These are phyloP conservation scores for Globisporangium radiosum DNA, from an alignment of 352 stramenopile species.

Conservation along the genomic window DNA sequence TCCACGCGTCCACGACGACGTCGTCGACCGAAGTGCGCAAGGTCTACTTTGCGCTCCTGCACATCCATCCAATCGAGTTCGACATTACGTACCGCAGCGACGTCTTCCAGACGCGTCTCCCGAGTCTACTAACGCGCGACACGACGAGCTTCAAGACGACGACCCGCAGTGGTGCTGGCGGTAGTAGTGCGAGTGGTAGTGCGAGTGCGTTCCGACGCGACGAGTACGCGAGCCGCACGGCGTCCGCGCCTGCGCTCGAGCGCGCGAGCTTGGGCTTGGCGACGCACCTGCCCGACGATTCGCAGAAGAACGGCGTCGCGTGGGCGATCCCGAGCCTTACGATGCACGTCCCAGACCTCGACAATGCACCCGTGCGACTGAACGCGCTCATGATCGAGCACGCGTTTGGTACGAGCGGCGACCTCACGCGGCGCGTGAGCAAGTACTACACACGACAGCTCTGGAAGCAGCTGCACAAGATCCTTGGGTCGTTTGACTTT, in stretches of 20 bases:
- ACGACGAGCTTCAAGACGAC: slow-evolving; percentile 34
- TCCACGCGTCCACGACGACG: slow-evolving; percentile 52
- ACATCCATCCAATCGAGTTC: slow-evolving; percentile 85
- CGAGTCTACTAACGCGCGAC: slow-evolving; percentile 53
- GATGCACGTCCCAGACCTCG: slow-evolving; percentile 84
- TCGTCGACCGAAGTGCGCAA: slow-evolving; percentile 73
- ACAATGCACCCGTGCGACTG: slow-evolving; percentile 82
- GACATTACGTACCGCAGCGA: slow-evolving; percentile 87
- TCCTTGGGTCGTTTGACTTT: slow-evolving; percentile 86
- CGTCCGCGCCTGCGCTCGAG: slow-evolving; percentile 28
- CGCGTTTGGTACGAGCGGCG: slow-evolving; percentile 81
- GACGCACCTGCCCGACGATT: slow-evolving; percentile 18
- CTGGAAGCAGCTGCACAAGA: slow-evolving; percentile 87
- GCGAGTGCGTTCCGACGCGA: slow-evolving; percentile 11
- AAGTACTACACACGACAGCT: slow-evolving; percentile 88
- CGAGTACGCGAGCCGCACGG: slow-evolving; percentile 26
- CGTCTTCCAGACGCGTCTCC: slow-evolving; percentile 60
- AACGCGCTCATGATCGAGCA: slow-evolving; percentile 88
- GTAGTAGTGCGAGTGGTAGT: neutral
- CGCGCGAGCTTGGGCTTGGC: neutral
- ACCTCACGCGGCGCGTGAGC: slow-evolving; percentile 74
- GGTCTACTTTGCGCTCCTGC: slow-evolving; percentile 84
- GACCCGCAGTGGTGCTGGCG: slow-evolving; percentile 7
- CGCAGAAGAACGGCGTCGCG: slow-evolving; percentile 40
- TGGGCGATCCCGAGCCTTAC: slow-evolving; percentile 84